Evolutionary conservation across 768 basidiomycete species (phyloP).

Genomic region (Hirschioporus abietinus): DNA sequence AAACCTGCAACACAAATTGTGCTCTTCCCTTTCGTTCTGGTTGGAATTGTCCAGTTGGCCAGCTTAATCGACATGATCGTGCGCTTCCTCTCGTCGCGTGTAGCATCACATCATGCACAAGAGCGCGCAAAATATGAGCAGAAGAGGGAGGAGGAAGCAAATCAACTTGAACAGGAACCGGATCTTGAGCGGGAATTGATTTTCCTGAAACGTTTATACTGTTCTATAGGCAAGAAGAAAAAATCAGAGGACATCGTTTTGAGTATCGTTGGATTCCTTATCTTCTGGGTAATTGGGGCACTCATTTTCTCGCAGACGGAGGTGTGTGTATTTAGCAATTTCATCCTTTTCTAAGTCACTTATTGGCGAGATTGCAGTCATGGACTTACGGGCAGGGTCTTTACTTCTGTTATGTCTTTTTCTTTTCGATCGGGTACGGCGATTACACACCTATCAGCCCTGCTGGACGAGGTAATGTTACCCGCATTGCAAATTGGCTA

Average conservation of each 20-base stretch:
- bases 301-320: slow-evolving; percentile 12
- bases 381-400: slow-evolving; percentile 10
- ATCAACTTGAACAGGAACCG: slow-evolving; percentile 10
- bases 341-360: too few relatives aligned
- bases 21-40: slow-evolving; percentile 9
- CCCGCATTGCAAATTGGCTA: neutral
- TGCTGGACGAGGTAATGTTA: slow-evolving; percentile 10
- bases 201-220: slow-evolving; percentile 13
- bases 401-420: slow-evolving; percentile 14
- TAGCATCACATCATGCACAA: slow-evolving; percentile 10
- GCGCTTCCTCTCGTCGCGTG: slow-evolving; percentile 7
- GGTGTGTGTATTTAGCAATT: slow-evolving; percentile 12
- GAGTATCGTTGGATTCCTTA: slow-evolving; percentile 14
- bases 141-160: slow-evolving; percentile 8
- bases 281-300: slow-evolving; percentile 21
- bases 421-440: slow-evolving; percentile 15
- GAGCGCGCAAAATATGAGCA: slow-evolving; percentile 8
- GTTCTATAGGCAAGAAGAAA: neutral
- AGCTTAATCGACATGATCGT: slow-evolving; percentile 11
- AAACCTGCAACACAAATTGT: slow-evolving; percentile 11
- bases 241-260: slow-evolving; percentile 11
- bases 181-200: slow-evolving; percentile 19
- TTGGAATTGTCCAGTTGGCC: slow-evolving; percentile 11
- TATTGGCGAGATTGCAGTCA: neutral
- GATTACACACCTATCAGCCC: slow-evolving; percentile 8